phyloP scores from a whole-genome alignment of 306 rosid species.

The Medicago arabica region DNA sequence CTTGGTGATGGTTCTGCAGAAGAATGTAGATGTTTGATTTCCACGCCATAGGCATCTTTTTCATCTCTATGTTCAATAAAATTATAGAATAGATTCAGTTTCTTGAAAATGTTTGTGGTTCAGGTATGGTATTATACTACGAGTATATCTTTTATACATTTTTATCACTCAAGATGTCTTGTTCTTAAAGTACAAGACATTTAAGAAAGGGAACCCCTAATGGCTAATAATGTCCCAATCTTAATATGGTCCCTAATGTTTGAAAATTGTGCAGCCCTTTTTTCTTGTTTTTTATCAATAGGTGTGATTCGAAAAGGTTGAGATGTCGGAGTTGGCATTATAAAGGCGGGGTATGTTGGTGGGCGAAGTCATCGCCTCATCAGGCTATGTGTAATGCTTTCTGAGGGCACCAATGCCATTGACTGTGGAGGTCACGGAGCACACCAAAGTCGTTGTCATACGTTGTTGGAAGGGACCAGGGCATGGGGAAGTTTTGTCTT shows the following conservation, averaged over 20 bases:
- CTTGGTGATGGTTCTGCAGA: constrained; percentile 74
- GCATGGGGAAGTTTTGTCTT: too few relatives aligned
- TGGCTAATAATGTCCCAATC: neutral
- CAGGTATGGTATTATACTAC: neutral
- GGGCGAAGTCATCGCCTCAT: too few relatives aligned
- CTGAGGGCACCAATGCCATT: too few relatives aligned
- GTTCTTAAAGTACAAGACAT: neutral
- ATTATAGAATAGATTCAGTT: constrained; percentile 40
- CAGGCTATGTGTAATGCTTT: too few relatives aligned
- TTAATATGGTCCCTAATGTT: neutral
- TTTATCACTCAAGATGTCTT: neutral
- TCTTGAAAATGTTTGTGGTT: neutral
- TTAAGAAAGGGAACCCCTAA: neutral
- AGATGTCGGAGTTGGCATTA: too few relatives aligned
- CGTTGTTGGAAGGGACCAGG: too few relatives aligned
- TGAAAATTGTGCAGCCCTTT: neutral
- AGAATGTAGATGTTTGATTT: constrained; percentile 70
- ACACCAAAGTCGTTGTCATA: too few relatives aligned
- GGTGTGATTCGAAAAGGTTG: neutral
- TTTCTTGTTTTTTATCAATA: neutral
- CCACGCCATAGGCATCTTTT: constrained; percentile 51
- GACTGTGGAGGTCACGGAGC: too few relatives aligned
- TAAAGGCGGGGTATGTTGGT: too few relatives aligned
- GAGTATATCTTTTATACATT: neutral
- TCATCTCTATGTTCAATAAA: constrained; percentile 53